Evolutionary conservation across 2,329 filamentous ascomycete species (phyloP), one percentile per base, ranked within the genome.

Genomic region (Scytalidium lignicola): DNA sequence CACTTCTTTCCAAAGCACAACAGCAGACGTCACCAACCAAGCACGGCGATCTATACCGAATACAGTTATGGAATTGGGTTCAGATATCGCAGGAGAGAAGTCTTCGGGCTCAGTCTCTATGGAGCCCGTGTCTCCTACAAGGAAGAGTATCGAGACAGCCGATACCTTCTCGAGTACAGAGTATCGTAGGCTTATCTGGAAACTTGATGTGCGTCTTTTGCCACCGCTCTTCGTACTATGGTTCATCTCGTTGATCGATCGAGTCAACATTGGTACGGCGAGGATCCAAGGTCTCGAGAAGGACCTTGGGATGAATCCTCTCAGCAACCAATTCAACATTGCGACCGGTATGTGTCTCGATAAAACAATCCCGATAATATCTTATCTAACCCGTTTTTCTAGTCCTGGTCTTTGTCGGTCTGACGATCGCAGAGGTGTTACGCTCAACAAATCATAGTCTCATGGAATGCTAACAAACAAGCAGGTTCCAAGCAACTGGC

Each of bases 201-300:
- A 59, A 39, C 46, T 39, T 23, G 56, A 59, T 47, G 13, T 55
- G 19, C 46, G 48, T 17, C 43, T 59, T 15, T 28, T 83, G 39
- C 80, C 80, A 1, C 76, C 81, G 61, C 73, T 83, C 55, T 74
- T 76, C 3, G 59, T 82, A 1, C 71, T 84, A 17, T 83, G 82
- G 52, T 64, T 83, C 8, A 65, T 76, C 17, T 74, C 72, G 46
- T 76, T 75, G 58, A 60, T 78, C 39, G 74, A 76, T 53, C 67
- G 74, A 29, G 74, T 73, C 17, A 78, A 78, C 55, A 74, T 78
- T 47, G 74, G 72, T 18, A 71, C 70, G 57, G 68, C 68, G 32
- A 66, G 65, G 50, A 64, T 71, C 17, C 60, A 5, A 56, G 50
- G 50, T 78, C 72, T 28, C 79, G 79, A 69, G 69, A 80, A 80